Base-by-base conservation (phyloP, 2,329 filamentous ascomycete species). In the Trichoderma guizhouense region DNA sequence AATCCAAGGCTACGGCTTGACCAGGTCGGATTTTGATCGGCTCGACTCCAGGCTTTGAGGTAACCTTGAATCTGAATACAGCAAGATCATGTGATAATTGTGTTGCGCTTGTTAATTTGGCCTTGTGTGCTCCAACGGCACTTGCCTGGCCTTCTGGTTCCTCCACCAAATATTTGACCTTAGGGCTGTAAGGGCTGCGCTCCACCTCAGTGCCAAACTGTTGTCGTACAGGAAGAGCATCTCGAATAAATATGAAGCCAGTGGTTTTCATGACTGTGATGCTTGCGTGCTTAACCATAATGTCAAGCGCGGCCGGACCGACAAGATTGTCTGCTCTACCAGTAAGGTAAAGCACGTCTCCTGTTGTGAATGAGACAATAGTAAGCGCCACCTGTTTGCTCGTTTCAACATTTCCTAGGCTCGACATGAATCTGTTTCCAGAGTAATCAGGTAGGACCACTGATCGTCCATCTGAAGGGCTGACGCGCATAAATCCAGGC, bases 371-470 rank as follows among this genome's bases (percentile, higher is more conserved):
- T 1, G 69, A 71, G n/a, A 71, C 53, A 30, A 71, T 66, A 1
- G 69, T 71, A 28, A 71, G 63, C 5, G 15, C 69, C 24, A 66
- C 55, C 21, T 51, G 62, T 28, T 58, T 61, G 28, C 51, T 71
- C n/a, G 36, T 36, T 30, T 71, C 62, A 7, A 71, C 62, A 30
- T 71, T 71, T 11, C 69, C 69, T 5, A 71, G 28, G 55, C 69
- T 71, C 4, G 69, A 71, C 61, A 66, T 53, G 21, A 71, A 71
- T n/a, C 69, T 61, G n/a, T 71, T 71, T 24, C 69, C 69, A 7
- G 69, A 71, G 21, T 71, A 71, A 9, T 71, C 69, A 26, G 69
- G 69, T 3, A 71, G 12, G 2, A 71, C 62, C 12, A 71, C 62
- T 5, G 60, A 58, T 14, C 69, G 39, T 3, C 69, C 69, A 55